A percentile compares a stretch with the other conserved stretches of the same genome.
These are phyloP conservation scores for Capronia americana DNA, from an alignment of 2,329 filamentous ascomycete species.

Conservation along the genomic window DNA sequence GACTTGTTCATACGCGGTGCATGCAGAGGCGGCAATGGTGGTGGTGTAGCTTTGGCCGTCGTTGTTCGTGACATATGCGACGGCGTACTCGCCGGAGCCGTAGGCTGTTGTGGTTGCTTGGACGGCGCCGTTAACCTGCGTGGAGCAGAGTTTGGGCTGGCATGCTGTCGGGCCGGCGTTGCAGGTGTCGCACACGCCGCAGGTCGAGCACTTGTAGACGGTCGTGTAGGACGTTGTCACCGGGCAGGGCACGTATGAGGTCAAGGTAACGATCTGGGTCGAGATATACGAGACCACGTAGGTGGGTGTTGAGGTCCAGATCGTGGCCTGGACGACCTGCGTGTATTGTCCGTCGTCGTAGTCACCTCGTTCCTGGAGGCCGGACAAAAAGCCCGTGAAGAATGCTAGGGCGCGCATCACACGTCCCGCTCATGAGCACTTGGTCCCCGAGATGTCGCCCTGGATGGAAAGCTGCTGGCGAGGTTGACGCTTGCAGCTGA, in stretches of 20 bases:
- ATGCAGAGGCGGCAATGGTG: constrained; percentile 6
- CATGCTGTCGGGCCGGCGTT: constrained; percentile 6
- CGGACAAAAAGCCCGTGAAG: constrained; percentile 7
- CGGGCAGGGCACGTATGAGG: constrained; percentile 13
- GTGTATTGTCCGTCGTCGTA: constrained; percentile 14
- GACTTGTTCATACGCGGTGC: constrained; percentile 8
- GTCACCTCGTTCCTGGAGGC: constrained; percentile 3
- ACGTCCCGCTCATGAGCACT: background rate
- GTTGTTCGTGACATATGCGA: constrained; percentile 16
- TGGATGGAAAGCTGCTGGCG: background rate
- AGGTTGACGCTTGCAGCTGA: background rate
- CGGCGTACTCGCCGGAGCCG: constrained; percentile 5
- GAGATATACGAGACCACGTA: constrained; percentile 11
- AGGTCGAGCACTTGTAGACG: constrained; percentile 16
- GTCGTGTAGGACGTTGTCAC: constrained; percentile 18
- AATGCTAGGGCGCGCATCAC: constrained; percentile 9
- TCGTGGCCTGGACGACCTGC: constrained; percentile 14
- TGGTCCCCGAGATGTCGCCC: background rate
- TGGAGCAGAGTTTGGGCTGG: constrained; percentile 15
- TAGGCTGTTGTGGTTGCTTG: constrained; percentile 15
- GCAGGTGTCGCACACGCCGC: background rate
- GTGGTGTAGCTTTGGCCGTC: constrained; percentile 8
- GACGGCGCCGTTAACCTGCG: constrained; percentile 2
- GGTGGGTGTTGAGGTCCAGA: constrained; percentile 13
- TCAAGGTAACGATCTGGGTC: constrained; percentile 17